Conservation (phyloP, 768 basidiomycete species). For the Mycena kentingensis region DNA sequence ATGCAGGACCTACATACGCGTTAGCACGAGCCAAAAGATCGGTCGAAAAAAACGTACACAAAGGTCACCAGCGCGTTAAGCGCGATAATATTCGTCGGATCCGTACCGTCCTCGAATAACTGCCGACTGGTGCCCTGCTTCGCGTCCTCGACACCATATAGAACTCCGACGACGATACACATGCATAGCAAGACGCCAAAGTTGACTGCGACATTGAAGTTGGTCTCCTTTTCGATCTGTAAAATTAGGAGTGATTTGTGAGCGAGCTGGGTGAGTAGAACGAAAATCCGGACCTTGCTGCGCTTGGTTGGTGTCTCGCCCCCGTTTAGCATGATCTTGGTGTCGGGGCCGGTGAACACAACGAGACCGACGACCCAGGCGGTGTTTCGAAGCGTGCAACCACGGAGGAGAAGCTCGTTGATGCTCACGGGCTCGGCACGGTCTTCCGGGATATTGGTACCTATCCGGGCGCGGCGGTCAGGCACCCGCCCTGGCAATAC, state of each 20-base stretch:
- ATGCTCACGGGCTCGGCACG: conserved; percentile 70
- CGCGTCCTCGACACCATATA: conserved; percentile 72
- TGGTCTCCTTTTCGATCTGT: conserved; percentile 93
- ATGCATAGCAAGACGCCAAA: conserved; percentile 77
- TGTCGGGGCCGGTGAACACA: conserved; percentile 89
- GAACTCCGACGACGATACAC: conserved; percentile 74
- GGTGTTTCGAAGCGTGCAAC: conserved; percentile 88
- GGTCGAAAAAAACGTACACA: conserved; percentile 58
- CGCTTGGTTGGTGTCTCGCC: conserved; percentile 95
- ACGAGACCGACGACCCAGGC: conserved; percentile 93
- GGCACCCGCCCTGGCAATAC: not conserved
- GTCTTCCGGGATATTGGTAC: conserved; percentile 4
- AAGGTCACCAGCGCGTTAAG: conserved; percentile 88
- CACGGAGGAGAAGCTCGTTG: conserved; percentile 90
- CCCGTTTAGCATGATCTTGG: conserved; percentile 90
- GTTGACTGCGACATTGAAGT: conserved; percentile 96
- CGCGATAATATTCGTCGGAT: conserved; percentile 59
- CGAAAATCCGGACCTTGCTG: conserved; percentile 52
- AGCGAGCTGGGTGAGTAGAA: not conserved
- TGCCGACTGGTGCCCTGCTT: conserved; percentile 63
- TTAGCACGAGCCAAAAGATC: conserved; percentile 3
- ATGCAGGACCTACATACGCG: conserved; percentile 70
- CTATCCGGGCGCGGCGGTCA: too few species aligned
- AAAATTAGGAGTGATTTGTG: not conserved
- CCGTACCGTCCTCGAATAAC: conserved; percentile 68